A percentile compares a stretch with the other conserved stretches of the same genome.
Conservation (phyloP, 345 rosid genomes). For the Capsella bursapastoris region DNA sequence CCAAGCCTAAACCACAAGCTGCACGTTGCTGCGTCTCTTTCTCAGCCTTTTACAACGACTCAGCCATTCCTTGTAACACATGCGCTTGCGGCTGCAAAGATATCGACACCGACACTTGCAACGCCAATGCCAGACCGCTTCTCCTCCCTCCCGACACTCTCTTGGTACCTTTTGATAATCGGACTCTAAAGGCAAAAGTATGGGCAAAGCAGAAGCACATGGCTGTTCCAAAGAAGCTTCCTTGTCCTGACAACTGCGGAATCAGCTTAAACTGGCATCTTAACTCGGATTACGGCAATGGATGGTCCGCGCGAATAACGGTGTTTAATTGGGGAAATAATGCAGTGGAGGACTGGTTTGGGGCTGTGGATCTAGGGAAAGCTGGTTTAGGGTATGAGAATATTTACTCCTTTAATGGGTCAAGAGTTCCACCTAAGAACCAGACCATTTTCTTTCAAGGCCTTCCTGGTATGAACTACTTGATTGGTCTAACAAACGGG, state of each 20-base stretch:
- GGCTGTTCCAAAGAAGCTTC: conserved; percentile 59
- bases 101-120: conserved; percentile 54
- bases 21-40: conserved; percentile 86
- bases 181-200: conserved; percentile 70
- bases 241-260: conserved; percentile 91
- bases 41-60: conserved; percentile 85
- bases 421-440: conserved; percentile 52
- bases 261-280: conserved; percentile 95
- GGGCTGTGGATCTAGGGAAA: conserved; percentile 64
- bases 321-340: conserved; percentile 76
- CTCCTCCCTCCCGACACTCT: conserved; percentile 77
- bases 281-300: conserved; percentile 63
- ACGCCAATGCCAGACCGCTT: conserved; percentile 56
- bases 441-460: conserved; percentile 78
- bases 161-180: conserved; percentile 69
- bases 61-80: conserved; percentile 81
- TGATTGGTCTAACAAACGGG: conserved; percentile 68
- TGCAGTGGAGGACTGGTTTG: conserved; percentile 75
- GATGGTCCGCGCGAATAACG: conserved; percentile 83
- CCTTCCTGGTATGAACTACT: conserved; percentile 65
- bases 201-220: conserved; percentile 68
- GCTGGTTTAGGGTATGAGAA: conserved; percentile 69
- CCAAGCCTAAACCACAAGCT: conserved; percentile 59
- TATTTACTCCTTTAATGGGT: conserved; percentile 81
- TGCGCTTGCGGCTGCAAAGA: conserved; percentile 90